Percentiles rank a stretch among this genome's conserved stretches.
Evolutionary conservation across 2,329 filamentous ascomycete species (phyloP).

Genomic region (Drechslerella stenobrocha): DNA sequence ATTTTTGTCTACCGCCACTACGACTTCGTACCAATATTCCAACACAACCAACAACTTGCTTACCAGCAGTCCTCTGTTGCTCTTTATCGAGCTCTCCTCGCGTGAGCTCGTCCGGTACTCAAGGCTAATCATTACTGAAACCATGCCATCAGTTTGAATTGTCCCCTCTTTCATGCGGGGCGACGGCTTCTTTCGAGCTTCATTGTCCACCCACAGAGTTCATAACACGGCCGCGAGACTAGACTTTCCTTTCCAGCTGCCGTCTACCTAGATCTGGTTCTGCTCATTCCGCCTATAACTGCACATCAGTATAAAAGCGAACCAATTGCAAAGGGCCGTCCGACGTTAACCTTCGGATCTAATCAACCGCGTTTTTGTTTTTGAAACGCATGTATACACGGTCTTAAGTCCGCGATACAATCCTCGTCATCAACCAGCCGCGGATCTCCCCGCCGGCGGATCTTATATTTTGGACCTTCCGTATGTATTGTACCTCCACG

Average conservation of each 20-base stretch:
- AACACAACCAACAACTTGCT: conserved; percentile 29
- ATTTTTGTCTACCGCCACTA: background rate
- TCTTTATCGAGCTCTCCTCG: background rate
- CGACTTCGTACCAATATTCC: too few species aligned
- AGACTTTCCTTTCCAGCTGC: too few species aligned
- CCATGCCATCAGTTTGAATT: background rate
- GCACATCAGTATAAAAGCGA: background rate
- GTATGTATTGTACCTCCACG: conserved; percentile 19
- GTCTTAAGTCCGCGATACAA: background rate
- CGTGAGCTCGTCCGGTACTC: background rate
- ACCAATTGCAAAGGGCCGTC: conserved; percentile 3
- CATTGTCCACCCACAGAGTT: background rate
- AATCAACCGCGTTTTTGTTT: conserved; percentile 11
- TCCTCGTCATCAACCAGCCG: conserved; percentile 2
- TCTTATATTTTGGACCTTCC: conserved; percentile 21
- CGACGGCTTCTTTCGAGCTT: background rate
- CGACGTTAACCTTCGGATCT: background rate
- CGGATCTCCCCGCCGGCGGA: background rate
- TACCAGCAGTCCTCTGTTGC: background rate
- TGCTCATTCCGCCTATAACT: background rate
- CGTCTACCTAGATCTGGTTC: background rate
- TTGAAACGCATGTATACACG: conserved; percentile 11
- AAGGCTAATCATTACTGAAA: background rate
- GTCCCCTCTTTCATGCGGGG: background rate
- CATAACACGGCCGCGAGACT: background rate